Evolutionary conservation across 2,329 filamentous ascomycete genomes (phyloP).

Genomic region (Ophiostoma piceae): DNA sequence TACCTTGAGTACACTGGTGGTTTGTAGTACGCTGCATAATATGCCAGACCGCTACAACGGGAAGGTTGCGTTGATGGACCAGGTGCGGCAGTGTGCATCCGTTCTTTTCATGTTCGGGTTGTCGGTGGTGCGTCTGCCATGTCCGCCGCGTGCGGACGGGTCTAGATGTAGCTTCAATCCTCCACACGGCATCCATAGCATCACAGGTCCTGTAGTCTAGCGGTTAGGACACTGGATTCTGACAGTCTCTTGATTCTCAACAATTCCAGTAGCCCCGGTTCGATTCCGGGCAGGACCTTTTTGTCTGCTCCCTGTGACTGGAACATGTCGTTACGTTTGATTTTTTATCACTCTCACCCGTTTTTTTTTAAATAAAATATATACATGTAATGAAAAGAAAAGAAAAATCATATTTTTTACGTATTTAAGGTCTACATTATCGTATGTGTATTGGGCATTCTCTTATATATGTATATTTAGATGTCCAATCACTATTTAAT

Average conservation of each 20-base stretch:
- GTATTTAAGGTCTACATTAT: no score
- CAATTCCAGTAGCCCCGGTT: not conserved
- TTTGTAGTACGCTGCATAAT: not conserved
- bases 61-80: not conserved
- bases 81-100: not conserved
- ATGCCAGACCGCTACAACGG: not conserved
- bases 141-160: no score
- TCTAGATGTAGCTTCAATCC: not conserved
- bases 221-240: constrained; percentile 1
- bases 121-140: not conserved
- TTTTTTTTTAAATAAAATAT: no score
- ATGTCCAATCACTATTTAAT: no score
- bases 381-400: no score
- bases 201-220: not conserved
- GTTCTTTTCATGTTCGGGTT: not conserved
- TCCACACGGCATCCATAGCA: not conserved
- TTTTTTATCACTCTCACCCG: no score
- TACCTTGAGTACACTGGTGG: not conserved
- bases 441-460: no score
- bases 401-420: no score
- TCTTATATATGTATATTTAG: no score
- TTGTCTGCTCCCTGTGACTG: not conserved
- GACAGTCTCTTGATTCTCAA: not conserved
- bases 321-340: no score
- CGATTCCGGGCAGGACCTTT: not conserved